These are phyloP conservation scores for Penicillium bialowiezense DNA, from an alignment of 495 filamentous ascomycete genomes.

Conservation along the genomic window DNA sequence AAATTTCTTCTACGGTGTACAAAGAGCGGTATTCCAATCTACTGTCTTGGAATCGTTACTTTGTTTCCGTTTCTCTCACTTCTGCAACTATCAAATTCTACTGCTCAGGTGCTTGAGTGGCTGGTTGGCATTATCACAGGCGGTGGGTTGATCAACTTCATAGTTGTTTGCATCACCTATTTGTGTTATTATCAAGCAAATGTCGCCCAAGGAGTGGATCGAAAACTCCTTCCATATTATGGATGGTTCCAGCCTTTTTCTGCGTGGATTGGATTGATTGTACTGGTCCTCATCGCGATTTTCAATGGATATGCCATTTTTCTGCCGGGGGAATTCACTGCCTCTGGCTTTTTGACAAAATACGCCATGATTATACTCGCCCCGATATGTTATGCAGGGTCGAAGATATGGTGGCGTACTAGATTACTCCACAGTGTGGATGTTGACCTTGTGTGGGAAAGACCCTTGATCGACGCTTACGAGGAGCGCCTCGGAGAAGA, in stretches of 20 bases:
- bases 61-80: conserved; percentile 39
- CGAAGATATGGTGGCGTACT: no score
- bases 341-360: no score
- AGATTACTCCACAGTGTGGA: no score
- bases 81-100: conserved; percentile 23
- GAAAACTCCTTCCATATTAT: conserved; percentile 26
- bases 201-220: conserved; percentile 30
- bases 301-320: no score
- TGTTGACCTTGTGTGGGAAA: no score
- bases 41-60: conserved; percentile 25
- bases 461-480: no score
- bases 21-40: conserved; percentile 42
- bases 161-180: conserved; percentile 52
- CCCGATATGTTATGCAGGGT: no score
- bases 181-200: conserved; percentile 36
- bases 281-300: no score
- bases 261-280: conserved; percentile 9
- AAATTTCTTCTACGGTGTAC: conserved; percentile 38
- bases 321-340: no score
- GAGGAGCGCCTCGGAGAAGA: no score
- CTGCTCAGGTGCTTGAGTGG: conserved; percentile 27
- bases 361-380: no score
- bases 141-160: conserved; percentile 33
- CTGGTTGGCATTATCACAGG: conserved; percentile 28
- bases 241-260: conserved; percentile 34